Evolutionary conservation across 305 asterid genomes (phyloP).

Genomic region (Fraxinus angustifolia): DNA sequence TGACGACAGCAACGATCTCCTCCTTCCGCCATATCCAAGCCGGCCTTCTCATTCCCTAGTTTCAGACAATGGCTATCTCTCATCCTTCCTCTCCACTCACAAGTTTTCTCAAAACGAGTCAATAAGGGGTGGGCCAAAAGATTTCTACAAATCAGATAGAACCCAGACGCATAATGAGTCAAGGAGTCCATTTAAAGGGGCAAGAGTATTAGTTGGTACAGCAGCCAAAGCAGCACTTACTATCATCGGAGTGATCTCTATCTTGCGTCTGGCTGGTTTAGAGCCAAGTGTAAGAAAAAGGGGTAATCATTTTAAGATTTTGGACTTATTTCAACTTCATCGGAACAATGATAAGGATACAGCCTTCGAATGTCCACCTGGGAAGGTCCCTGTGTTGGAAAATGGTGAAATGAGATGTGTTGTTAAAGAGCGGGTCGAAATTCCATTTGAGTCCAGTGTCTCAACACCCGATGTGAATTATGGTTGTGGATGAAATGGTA

Average conservation of each 20-base stretch:
- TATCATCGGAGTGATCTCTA: slow-evolving; percentile 36
- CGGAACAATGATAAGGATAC: slow-evolving; percentile 14
- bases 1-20: slow-evolving; percentile 36
- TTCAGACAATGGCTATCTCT: slow-evolving; percentile 25
- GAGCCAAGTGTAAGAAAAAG: slow-evolving; percentile 28
- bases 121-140: slow-evolving; percentile 6
- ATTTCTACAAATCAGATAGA: slow-evolving; percentile 7
- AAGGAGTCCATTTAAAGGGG: slow-evolving; percentile 3
- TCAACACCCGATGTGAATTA: slow-evolving; percentile 44
- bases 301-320: slow-evolving; percentile 24
- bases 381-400: slow-evolving; percentile 37
- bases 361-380: slow-evolving; percentile 29
- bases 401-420: slow-evolving; percentile 43
- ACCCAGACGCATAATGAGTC: background rate
- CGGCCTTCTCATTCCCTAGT: slow-evolving; percentile 30
- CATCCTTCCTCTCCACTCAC: slow-evolving; percentile 22
- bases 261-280: slow-evolving; percentile 44
- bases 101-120: slow-evolving; percentile 29
- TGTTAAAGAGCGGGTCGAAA: slow-evolving; percentile 45
- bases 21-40: slow-evolving; percentile 53
- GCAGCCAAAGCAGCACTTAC: slow-evolving; percentile 30
- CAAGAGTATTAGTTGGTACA: slow-evolving; percentile 26
- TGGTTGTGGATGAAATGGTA: slow-evolving; percentile 37
- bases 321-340: slow-evolving; percentile 22
- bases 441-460: slow-evolving; percentile 38